Percentiles rank a stretch among this genome's conserved stretches.
Evolutionary conservation across 2,329 filamentous ascomycete genomes (phyloP).

Genomic region (Phoma herbarum): DNA sequence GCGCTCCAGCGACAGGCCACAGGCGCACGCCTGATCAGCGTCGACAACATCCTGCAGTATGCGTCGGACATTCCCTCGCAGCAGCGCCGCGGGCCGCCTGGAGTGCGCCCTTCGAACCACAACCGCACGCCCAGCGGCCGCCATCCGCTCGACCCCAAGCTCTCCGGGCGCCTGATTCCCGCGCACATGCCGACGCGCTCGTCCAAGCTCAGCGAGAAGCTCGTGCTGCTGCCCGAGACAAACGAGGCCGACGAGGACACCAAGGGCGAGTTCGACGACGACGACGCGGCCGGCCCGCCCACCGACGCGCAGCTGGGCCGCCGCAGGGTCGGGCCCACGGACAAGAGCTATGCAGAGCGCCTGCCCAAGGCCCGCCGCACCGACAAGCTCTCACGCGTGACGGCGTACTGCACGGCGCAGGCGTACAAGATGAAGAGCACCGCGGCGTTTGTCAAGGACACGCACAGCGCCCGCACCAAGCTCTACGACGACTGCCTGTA

Average conservation of each 20-base stretch:
- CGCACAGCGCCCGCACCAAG: constrained; percentile 91
- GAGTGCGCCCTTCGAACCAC: constrained; percentile 59
- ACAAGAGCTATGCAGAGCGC: constrained; percentile 94
- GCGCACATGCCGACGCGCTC: constrained; percentile 81
- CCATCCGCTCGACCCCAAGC: constrained; percentile 63
- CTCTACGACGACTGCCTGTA: constrained; percentile 98
- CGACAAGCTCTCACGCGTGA: constrained; percentile 87
- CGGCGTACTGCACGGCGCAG: constrained; percentile 95
- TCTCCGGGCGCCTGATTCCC: constrained; percentile 65
- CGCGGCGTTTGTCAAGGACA: constrained; percentile 86
- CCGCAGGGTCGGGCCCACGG: constrained; percentile 69
- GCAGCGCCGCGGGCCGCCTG: constrained; percentile 78
- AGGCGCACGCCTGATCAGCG: constrained; percentile 75
- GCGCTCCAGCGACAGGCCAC: constrained; percentile 47
- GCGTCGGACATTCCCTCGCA: constrained; percentile 94
- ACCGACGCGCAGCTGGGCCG: constrained; percentile 70
- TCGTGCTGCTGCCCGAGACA: constrained; percentile 92
- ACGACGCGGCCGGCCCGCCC: constrained; percentile 65
- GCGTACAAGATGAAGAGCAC: constrained; percentile 88
- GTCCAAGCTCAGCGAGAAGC: constrained; percentile 93
- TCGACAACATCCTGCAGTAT: constrained; percentile 95
- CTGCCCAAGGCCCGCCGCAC: constrained; percentile 86
- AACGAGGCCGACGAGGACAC: constrained; percentile 62
- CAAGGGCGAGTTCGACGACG: constrained; percentile 64
- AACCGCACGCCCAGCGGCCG: constrained; percentile 59